Evolutionary conservation across 352 stramenopile genomes (phyloP), one percentile per base, ranked within the genome.

Genomic region (Globisporangium irregulare): DNA sequence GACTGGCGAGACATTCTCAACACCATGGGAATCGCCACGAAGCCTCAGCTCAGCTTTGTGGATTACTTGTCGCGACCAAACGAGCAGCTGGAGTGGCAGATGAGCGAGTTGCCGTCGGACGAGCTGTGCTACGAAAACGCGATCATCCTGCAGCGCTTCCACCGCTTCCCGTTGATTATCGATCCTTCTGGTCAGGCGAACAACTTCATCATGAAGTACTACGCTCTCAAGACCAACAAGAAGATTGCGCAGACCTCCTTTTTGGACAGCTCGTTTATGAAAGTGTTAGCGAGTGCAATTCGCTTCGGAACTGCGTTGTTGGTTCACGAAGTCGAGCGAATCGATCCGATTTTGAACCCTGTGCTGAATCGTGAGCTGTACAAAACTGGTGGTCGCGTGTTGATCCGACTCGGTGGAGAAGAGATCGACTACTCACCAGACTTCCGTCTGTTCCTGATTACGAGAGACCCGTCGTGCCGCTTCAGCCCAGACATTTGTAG

Each of bases 391-490:
- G 98, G 98, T n/a, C 89, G 98, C 29, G 98, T 98, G 24, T 79
- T 99, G 22, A 98, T 99, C 70, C 90, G 97, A 41, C 90, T 99
- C 61, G 98, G 96, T 46, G 97, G 94, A 18, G 97, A 99, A 79
- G 97, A 99, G 67, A 99, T 99, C 66, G 98, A 99, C 72, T 99
- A 99, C 78, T 99, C 93, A 60, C 98, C 98, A 0, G 94, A 98
- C 62, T 99, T 99, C 78, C 91, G 95, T 65, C 91, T 99, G 41
- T 98, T 99, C 74, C 79, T 99, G n/a, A 98, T 97, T 60, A 99
- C 98, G 25, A 95, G 98, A 70, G 98, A 99, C 73, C 92, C 97
- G 51, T 97, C 91, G 7, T 98, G 98, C 32, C 94, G 97, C 36
- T 98, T 99, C 57, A 97, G 97, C 7, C 98, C 98, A n/a, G 98